A percentile compares a stretch with the other conserved stretches of the same genome.
Conservation (phyloP, 2,329 filamentous ascomycete genomes). For the Fusarium circinatum region DNA sequence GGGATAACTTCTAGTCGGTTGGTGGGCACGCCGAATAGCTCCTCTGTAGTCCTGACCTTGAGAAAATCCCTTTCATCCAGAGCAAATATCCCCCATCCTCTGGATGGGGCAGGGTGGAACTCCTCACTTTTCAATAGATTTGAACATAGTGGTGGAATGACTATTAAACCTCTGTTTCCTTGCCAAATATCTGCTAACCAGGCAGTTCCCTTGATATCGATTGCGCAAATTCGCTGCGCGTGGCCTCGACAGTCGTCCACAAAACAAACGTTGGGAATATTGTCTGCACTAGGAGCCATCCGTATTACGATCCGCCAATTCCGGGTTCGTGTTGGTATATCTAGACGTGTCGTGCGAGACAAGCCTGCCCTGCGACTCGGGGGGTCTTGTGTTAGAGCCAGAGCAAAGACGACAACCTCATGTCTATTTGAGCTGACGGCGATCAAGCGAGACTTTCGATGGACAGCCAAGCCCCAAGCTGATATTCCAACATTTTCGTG, state of each 20-base stretch:
- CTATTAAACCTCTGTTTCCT: conserved; percentile 40
- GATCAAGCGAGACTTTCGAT: conserved; percentile 82
- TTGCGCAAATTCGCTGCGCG: conserved; percentile 61
- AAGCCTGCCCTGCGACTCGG: not conserved
- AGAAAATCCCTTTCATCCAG: conserved; percentile 58
- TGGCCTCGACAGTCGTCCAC: conserved; percentile 57
- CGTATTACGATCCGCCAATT: conserved; percentile 63
- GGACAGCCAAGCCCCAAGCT: conserved; percentile 90
- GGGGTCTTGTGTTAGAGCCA: conserved; percentile 48
- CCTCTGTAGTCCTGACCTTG: conserved; percentile 47
- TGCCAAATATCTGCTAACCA: conserved; percentile 67
- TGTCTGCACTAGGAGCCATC: conserved; percentile 53
- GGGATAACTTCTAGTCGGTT: conserved; percentile 33
- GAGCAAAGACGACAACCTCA: conserved; percentile 64
- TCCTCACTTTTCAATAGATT: conserved; percentile 45
- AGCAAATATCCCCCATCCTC: conserved; percentile 62
- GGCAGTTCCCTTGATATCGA: conserved; percentile 60
- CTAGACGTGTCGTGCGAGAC: not conserved
- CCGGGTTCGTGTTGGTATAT: conserved; percentile 49
- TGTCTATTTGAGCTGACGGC: conserved; percentile 83
- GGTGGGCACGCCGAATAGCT: conserved; percentile 48
- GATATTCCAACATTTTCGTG: conserved; percentile 79
- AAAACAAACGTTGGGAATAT: conserved; percentile 66
- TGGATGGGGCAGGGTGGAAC: conserved; percentile 42
- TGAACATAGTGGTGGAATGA: conserved; percentile 39